phyloP scores from a whole-genome alignment of 257 asterid genomes.

The Oldenlandia corymbosa region DNA sequence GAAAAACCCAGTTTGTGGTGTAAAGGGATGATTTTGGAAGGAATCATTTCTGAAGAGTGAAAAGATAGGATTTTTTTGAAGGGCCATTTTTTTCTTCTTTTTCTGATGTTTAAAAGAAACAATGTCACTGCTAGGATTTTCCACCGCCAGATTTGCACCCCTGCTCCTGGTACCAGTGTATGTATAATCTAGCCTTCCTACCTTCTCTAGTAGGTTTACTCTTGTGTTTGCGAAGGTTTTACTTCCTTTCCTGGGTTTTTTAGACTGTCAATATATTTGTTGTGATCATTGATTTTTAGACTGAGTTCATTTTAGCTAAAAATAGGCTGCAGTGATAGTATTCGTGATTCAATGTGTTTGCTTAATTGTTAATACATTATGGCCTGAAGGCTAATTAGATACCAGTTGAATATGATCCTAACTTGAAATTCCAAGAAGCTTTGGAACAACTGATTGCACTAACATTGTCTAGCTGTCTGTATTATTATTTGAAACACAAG shows the following conservation, averaged over 20 bases:
- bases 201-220: not conserved
- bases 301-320: not conserved
- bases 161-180: slow-evolving; percentile 96
- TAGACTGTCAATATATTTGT: not conserved
- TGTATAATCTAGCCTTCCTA: slow-evolving; percentile 6
- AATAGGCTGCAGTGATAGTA: not conserved
- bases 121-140: slow-evolving; percentile 95
- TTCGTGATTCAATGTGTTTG: not conserved
- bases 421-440: not conserved
- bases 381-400: not conserved
- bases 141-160: slow-evolving; percentile 87
- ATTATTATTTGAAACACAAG: not conserved
- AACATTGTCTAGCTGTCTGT: not conserved
- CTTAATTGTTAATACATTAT: not conserved
- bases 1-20: slow-evolving; percentile 5
- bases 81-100: not conserved
- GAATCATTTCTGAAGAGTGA: not conserved
- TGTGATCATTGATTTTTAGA: not conserved
- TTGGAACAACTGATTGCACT: not conserved
- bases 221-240: not conserved
- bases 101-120: slow-evolving; percentile 78
- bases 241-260: not conserved
- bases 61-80: not conserved
- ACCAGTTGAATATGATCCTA: not conserved
- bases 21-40: not conserved